Conservation (phyloP, 441 rosid genomes). For the California macrophylla region DNA sequence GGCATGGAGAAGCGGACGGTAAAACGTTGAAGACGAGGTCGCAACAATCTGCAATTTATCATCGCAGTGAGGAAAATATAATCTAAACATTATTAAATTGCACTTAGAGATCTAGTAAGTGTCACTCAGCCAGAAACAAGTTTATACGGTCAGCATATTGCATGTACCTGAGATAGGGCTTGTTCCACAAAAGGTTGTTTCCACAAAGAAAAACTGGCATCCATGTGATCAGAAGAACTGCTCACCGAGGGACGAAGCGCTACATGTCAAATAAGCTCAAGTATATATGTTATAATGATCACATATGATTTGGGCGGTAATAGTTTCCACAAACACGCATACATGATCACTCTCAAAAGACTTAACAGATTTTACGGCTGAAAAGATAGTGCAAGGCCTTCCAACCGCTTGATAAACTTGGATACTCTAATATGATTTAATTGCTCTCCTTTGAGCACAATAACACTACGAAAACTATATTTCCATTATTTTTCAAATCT, state of each 20-base stretch:
- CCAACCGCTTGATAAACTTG: not conserved
- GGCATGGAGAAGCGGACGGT: slow-evolving; percentile 61
- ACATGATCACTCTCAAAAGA: not conserved
- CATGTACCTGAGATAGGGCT: slow-evolving; percentile 65
- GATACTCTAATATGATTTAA: too few species aligned
- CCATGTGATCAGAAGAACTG: slow-evolving; percentile 41
- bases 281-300: slow-evolving; percentile 14
- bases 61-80: slow-evolving; percentile 19
- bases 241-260: slow-evolving; percentile 61
- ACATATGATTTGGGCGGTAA: slow-evolving; percentile 10
- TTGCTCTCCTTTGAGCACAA: too few species aligned
- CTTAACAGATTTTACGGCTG: not conserved
- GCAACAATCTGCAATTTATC: slow-evolving; percentile 57
- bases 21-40: slow-evolving; percentile 49
- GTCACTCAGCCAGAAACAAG: not conserved
- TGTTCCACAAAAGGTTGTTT: slow-evolving; percentile 59
- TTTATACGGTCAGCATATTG: not conserved
- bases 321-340: slow-evolving; percentile 7
- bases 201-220: slow-evolving; percentile 60
- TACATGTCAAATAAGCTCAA: slow-evolving; percentile 19
- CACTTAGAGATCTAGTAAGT: not conserved
- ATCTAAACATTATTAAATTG: not conserved
- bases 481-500: not conserved
- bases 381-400: not conserved
- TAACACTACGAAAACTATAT: not conserved